Percentiles rank a stretch among this genome's conserved stretches.
These are phyloP conservation scores for Tremellales sp. DNA, from an alignment of 1,284 basidiomycete genomes.

Conservation along the genomic window DNA sequence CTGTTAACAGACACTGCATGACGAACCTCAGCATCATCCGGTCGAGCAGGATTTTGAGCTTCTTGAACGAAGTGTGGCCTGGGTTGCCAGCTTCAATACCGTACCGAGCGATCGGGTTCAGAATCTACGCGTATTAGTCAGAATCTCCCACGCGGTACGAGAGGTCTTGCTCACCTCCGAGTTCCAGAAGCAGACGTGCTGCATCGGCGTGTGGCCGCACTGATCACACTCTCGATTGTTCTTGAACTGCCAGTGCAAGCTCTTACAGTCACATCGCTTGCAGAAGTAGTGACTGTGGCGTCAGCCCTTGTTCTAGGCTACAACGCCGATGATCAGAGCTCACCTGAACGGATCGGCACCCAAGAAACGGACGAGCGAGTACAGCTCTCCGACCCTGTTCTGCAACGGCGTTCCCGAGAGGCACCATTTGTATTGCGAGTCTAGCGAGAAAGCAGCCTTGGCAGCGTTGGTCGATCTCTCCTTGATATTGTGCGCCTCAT, in stretches of 20 bases:
- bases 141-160: not conserved
- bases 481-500: conserved; percentile 98
- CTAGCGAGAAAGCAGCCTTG: conserved; percentile 86
- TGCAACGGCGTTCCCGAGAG: conserved; percentile 96
- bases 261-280: conserved; percentile 59
- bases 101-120: conserved; percentile 85
- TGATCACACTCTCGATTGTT: conserved; percentile 81
- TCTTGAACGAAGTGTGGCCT: conserved; percentile 79
- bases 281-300: conserved; percentile 76
- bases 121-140: conserved; percentile 60
- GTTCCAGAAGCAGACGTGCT: conserved; percentile 63
- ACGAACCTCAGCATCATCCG: conserved; percentile 84
- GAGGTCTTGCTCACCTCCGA: conserved; percentile 23
- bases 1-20: not conserved
- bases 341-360: conserved; percentile 76
- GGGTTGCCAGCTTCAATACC: conserved; percentile 60
- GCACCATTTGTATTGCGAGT: conserved; percentile 85
- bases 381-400: conserved; percentile 95
- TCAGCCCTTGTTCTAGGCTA: not conserved
- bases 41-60: conserved; percentile 81
- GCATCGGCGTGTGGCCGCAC: conserved; percentile 92
- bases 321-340: no score
- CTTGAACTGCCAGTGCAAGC: conserved; percentile 61
- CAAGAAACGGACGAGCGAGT: conserved; percentile 85
- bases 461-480: conserved; percentile 93